A percentile compares a stretch with the other conserved stretches of the same genome.
Evolutionary conservation across 2,329 filamentous ascomycete genomes (phyloP).

Genomic region (Penicillium sp.): DNA sequence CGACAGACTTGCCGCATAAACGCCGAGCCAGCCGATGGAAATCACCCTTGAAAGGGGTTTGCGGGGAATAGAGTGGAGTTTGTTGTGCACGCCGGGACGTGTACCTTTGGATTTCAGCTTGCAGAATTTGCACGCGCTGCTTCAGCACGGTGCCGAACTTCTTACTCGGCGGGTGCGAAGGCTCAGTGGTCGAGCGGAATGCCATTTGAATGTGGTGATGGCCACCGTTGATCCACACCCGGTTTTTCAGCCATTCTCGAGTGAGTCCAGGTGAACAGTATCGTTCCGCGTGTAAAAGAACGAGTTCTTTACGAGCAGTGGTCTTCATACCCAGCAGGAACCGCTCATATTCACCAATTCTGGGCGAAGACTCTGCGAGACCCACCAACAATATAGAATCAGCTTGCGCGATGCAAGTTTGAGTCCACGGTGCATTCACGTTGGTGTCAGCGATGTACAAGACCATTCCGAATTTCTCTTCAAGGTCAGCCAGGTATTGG

Average conservation of each 20-base stretch:
- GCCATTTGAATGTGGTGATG: conserved; percentile 98
- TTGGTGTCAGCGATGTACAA: conserved; percentile 94
- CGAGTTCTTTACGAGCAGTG: conserved; percentile 83
- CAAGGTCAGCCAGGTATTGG: conserved; percentile 89
- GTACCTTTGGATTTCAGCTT: conserved; percentile 97
- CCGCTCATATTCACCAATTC: conserved; percentile 89
- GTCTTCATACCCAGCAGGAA: conserved; percentile 96
- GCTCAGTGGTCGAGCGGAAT: conserved; percentile 66
- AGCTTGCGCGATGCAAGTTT: conserved; percentile 92
- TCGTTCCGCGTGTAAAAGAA: conserved; percentile 78
- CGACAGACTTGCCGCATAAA: conserved; percentile 87
- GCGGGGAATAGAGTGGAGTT: conserved; percentile 77
- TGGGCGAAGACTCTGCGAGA: conserved; percentile 77
- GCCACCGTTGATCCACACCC: conserved; percentile 95
- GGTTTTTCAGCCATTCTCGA: conserved; percentile 78
- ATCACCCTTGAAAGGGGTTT: conserved; percentile 89
- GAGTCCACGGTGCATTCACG: conserved; percentile 95
- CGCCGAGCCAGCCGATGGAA: conserved; percentile 86
- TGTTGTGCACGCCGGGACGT: conserved; percentile 87
- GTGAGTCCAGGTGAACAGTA: conserved; percentile 80
- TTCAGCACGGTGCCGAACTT: conserved; percentile 79
- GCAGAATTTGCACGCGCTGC: conserved; percentile 83
- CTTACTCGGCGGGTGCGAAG: conserved; percentile 64
- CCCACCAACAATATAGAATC: conserved; percentile 92
- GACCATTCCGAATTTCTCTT: conserved; percentile 93